Conservation (phyloP, 306 rosid species). For the Calophaca sinica region DNA sequence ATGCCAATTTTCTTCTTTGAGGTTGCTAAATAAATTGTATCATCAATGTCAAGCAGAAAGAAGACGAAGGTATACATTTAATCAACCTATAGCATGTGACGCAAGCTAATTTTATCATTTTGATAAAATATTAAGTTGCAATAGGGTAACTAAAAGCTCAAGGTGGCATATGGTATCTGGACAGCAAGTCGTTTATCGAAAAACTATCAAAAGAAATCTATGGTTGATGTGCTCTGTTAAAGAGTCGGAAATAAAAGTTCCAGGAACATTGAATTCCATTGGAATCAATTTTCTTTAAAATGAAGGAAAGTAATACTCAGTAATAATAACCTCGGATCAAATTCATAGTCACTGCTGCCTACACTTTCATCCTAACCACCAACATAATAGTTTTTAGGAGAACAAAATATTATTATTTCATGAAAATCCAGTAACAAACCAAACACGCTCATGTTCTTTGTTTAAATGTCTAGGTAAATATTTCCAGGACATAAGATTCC, state of each 20-base stretch:
- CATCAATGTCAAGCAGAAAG: slow-evolving; percentile 26
- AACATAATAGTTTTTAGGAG: background rate
- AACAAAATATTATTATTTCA: background rate
- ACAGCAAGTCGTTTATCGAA: background rate
- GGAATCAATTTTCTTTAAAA: slow-evolving; percentile 1
- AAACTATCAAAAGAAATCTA: background rate
- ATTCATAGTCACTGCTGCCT: background rate
- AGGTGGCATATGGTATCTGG: background rate
- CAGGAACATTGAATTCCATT: background rate
- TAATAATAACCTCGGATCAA: background rate
- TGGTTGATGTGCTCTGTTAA: background rate
- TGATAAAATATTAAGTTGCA: slow-evolving; percentile 12
- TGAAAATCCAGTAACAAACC: background rate
- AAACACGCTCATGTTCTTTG: too few species aligned
- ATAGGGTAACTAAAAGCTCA: slow-evolving; percentile 25
- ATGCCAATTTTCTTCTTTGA: slow-evolving; percentile 17
- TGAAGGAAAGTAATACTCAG: slow-evolving; percentile 1
- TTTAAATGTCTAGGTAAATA: too few species aligned
- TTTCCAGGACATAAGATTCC: background rate
- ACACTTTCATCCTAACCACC: slow-evolving; percentile 14
- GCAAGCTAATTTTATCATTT: slow-evolving; percentile 11
- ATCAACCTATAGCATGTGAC: slow-evolving; percentile 31
- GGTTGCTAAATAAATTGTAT: slow-evolving; percentile 22
- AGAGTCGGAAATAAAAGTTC: background rate
- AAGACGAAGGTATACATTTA: background rate